Percentiles rank a stretch among this genome's conserved stretches.
Evolutionary conservation across 2,329 filamentous ascomycete genomes (phyloP).

Genomic region (Trichoderma polysporum): DNA sequence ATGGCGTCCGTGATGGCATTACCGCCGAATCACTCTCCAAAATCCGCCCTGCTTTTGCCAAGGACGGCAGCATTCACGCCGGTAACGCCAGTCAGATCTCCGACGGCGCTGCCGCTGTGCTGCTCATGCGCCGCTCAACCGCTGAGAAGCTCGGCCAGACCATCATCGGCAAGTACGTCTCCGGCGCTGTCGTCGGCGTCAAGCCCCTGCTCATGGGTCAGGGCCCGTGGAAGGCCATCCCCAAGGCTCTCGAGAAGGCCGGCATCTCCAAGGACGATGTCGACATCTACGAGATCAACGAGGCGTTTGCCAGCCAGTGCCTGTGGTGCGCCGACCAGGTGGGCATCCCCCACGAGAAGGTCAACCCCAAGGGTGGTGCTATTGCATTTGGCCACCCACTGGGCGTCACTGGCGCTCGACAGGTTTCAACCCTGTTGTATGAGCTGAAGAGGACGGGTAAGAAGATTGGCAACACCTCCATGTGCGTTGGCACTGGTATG

Average conservation of each 20-base stretch:
- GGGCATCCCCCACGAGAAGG: slow-evolving; percentile 76
- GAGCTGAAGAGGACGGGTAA: slow-evolving; percentile 82
- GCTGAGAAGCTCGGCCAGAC: slow-evolving; percentile 84
- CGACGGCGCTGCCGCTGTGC: slow-evolving; percentile 90
- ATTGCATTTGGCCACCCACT: slow-evolving; percentile 96
- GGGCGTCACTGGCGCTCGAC: slow-evolving; percentile 89
- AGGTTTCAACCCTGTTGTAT: slow-evolving; percentile 88
- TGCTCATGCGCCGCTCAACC: slow-evolving; percentile 91
- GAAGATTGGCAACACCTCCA: slow-evolving; percentile 87
- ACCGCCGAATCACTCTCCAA: slow-evolving; percentile 87
- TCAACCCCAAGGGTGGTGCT: slow-evolving; percentile 96
- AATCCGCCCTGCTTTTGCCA: slow-evolving; percentile 86
- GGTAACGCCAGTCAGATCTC: slow-evolving; percentile 96
- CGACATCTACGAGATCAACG: slow-evolving; percentile 98
- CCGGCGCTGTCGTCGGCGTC: slow-evolving; percentile 82
- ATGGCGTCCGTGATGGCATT: slow-evolving; percentile 81
- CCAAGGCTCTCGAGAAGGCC: slow-evolving; percentile 83
- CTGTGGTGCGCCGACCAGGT: slow-evolving; percentile 91
- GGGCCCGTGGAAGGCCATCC: slow-evolving; percentile 94
- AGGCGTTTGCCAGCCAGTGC: slow-evolving; percentile 95
- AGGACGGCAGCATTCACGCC: slow-evolving; percentile 91
- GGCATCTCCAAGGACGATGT: slow-evolving; percentile 86
- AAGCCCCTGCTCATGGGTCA: slow-evolving; percentile 93
- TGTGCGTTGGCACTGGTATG: slow-evolving; percentile 98
- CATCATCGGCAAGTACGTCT: slow-evolving; percentile 90